phyloP scores from a whole-genome alignment of 306 rosid genomes.

The Nissolia schottii region DNA sequence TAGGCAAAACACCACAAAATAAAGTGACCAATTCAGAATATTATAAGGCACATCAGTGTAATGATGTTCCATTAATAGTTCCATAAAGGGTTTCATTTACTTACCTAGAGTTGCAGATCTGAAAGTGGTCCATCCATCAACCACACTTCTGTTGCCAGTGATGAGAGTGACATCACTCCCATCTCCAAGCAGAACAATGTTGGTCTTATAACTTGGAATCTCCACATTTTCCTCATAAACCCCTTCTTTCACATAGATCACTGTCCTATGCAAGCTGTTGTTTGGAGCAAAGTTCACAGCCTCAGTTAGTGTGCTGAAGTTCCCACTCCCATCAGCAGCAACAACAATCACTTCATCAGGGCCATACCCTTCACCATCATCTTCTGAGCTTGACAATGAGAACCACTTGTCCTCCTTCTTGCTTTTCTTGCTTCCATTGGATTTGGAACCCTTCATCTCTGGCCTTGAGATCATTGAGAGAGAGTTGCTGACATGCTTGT shows the following conservation, averaged over 20 bases:
- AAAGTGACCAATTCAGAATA: neutral
- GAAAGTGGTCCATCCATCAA: slow-evolving; percentile 71
- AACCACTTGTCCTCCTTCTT: too few species aligned
- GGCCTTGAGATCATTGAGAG: slow-evolving; percentile 53
- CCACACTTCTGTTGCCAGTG: slow-evolving; percentile 50
- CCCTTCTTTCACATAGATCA: slow-evolving; percentile 62
- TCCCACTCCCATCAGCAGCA: slow-evolving; percentile 67
- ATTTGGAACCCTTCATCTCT: neutral
- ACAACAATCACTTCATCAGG: slow-evolving; percentile 44
- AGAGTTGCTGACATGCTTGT: slow-evolving; percentile 62
- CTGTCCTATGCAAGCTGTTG: slow-evolving; percentile 50
- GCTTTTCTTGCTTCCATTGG: slow-evolving; percentile 23
- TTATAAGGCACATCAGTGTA: neutral
- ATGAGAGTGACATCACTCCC: slow-evolving; percentile 62
- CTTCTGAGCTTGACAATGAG: slow-evolving; percentile 23
- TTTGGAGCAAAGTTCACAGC: slow-evolving; percentile 67
- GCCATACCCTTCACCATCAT: neutral
- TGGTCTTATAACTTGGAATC: slow-evolving; percentile 59
- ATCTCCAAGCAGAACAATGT: slow-evolving; percentile 71
- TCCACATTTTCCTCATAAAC: slow-evolving; percentile 67
- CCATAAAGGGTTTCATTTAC: neutral
- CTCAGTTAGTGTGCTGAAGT: slow-evolving; percentile 59
- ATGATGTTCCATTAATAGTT: neutral
- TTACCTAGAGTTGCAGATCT: slow-evolving; percentile 80
- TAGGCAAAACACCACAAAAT: neutral